A percentile compares a stretch with the other conserved stretches of the same genome.
Evolutionary conservation across 768 basidiomycete species (phyloP).

Genomic region (Pleurotus tuoliensis): DNA sequence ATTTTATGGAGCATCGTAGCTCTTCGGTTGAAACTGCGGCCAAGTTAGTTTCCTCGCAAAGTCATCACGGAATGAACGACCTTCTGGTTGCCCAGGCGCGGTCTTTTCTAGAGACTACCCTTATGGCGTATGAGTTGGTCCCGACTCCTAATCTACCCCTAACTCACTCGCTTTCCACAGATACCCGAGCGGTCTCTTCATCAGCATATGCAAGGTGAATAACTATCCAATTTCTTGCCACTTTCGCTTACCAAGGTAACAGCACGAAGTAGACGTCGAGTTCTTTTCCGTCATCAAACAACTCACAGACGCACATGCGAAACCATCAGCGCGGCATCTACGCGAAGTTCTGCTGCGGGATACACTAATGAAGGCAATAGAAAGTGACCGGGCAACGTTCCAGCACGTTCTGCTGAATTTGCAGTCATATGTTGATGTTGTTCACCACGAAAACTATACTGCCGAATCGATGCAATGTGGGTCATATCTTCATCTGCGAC

Average conservation of each 20-base stretch:
- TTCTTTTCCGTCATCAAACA: constrained; percentile 55
- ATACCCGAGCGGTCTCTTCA: constrained; percentile 56
- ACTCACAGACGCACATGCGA: constrained; percentile 34
- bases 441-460: constrained; percentile 51
- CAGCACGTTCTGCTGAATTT: constrained; percentile 58
- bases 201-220: constrained; percentile 54
- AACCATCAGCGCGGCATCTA: constrained; percentile 27
- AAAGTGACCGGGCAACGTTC: constrained; percentile 46
- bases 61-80: constrained; percentile 50
- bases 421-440: constrained; percentile 50
- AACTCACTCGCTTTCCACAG: constrained; percentile 25
- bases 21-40: constrained; percentile 49
- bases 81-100: constrained; percentile 51
- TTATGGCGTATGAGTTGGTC: constrained; percentile 38
- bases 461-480: constrained; percentile 53
- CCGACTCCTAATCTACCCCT: not conserved
- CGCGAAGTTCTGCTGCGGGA: constrained; percentile 56
- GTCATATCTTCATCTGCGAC: constrained; percentile 15
- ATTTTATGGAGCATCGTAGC: constrained; percentile 25
- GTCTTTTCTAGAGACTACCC: constrained; percentile 47
- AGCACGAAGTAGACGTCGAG: constrained; percentile 43
- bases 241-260: not conserved
- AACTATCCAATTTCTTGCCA: not conserved
- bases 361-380: constrained; percentile 41
- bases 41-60: constrained; percentile 43